Percentiles rank a stretch among this genome's conserved stretches.
Evolutionary conservation across 371 early-diverging fungal species (phyloP).

Genomic region (Rhizopus sp.): DNA sequence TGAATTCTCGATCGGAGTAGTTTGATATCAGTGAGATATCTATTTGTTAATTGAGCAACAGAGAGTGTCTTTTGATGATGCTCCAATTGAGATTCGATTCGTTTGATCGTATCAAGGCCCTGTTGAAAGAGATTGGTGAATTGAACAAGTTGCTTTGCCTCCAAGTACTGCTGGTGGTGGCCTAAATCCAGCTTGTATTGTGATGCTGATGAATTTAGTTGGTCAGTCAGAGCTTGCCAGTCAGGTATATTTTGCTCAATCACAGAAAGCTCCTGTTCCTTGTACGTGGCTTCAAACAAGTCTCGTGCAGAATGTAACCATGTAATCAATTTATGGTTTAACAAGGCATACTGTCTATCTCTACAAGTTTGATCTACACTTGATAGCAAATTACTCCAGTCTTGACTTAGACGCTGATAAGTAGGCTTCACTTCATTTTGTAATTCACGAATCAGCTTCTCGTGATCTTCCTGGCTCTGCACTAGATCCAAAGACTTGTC

Average conservation of each 20-base stretch:
- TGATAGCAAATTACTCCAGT: slow-evolving; percentile 15
- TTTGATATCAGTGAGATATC: slow-evolving; percentile 16
- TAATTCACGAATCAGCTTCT: slow-evolving; percentile 10
- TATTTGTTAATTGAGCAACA: slow-evolving; percentile 19
- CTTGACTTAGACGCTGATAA: slow-evolving; percentile 17
- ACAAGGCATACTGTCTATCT: not conserved
- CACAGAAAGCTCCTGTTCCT: not conserved
- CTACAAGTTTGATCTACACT: not conserved
- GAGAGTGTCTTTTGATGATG: slow-evolving; percentile 13
- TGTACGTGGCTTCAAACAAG: not conserved
- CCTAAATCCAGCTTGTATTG: slow-evolving; percentile 13
- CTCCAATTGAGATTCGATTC: slow-evolving; percentile 7
- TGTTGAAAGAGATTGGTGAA: not conserved
- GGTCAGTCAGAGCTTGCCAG: not conserved
- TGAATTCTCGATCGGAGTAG: slow-evolving; percentile 11
- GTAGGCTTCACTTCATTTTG: slow-evolving; percentile 13
- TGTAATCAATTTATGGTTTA: not conserved
- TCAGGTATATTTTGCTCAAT: not conserved
- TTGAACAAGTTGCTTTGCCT: not conserved
- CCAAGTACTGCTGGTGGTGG: not conserved
- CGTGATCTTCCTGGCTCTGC: slow-evolving; percentile 15
- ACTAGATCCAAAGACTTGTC: slow-evolving; percentile 17
- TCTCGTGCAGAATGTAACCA: not conserved
- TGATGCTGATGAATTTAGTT: not conserved
- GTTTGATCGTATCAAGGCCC: slow-evolving; percentile 5